phyloP scores from a whole-genome alignment of 2,329 filamentous ascomycete species.

The Sphaerulina vaccinii region DNA sequence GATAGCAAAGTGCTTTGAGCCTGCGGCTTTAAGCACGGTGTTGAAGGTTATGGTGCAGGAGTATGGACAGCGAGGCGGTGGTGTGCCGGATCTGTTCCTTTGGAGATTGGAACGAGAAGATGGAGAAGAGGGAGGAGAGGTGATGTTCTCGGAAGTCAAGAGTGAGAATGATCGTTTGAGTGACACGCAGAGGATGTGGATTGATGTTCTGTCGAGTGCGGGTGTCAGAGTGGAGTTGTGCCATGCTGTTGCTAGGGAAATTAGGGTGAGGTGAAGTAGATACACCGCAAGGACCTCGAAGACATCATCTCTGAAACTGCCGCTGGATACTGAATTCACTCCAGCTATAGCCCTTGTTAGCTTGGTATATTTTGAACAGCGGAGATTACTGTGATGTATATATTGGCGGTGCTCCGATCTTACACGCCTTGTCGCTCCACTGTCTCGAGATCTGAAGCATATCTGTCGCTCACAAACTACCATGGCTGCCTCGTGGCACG shows the following conservation, averaged over 20 bases:
- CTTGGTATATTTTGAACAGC: too few relatives aligned
- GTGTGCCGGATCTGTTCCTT: conserved; percentile 88
- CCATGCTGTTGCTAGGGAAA: conserved; percentile 60
- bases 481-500: too few relatives aligned
- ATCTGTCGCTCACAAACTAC: too few relatives aligned
- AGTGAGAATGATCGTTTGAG: conserved; percentile 82
- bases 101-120: conserved; percentile 59
- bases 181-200: conserved; percentile 95
- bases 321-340: too few relatives aligned
- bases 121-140: conserved; percentile 30
- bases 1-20: conserved; percentile 73
- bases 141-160: conserved; percentile 50
- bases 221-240: conserved; percentile 84
- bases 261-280: conserved; percentile 30
- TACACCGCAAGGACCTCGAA: too few relatives aligned
- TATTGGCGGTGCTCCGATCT: too few relatives aligned
- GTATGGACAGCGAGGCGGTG: conserved; percentile 80
- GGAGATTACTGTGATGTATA: too few relatives aligned
- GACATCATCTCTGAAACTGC: too few relatives aligned
- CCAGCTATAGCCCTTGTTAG: too few relatives aligned
- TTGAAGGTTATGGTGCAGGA: conserved; percentile 97
- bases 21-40: conserved; percentile 75
- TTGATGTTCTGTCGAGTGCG: conserved; percentile 83
- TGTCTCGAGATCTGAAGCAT: too few relatives aligned
- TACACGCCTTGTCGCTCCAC: too few relatives aligned